phyloP scores from a whole-genome alignment of 1,139 yeast genomes.

The Yamadazyma buinensis region DNA sequence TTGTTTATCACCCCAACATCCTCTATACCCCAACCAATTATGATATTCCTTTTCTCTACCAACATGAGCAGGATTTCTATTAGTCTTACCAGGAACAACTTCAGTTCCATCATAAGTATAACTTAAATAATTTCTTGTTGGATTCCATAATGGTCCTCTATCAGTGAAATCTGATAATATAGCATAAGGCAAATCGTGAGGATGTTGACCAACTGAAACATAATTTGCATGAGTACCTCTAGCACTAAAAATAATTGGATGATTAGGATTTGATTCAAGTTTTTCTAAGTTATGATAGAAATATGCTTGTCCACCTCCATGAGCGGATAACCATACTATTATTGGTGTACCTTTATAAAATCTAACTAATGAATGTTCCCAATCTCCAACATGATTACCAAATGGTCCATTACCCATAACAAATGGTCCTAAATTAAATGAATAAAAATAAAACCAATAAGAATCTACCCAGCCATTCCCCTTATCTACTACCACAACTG shows the following conservation, averaged over 20 bases:
- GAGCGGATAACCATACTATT: conserved; percentile 98
- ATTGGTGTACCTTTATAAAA: conserved; percentile 78
- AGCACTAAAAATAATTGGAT: conserved; percentile 83
- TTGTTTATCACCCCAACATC: conserved; percentile 89
- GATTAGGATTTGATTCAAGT: conserved; percentile 41
- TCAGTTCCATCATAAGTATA: conserved; percentile 67
- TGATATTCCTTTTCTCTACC: conserved; percentile 66
- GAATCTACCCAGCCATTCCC: conserved; percentile 94
- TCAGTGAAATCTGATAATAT: conserved; percentile 92
- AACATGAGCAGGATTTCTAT: conserved; percentile 37
- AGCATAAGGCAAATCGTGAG: conserved; percentile 91
- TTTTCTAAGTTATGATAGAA: conserved; percentile 73
- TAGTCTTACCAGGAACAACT: conserved; percentile 37
- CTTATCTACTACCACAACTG: conserved; percentile 79
- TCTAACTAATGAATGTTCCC: conserved; percentile 93
- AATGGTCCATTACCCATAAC: conserved; percentile 98
- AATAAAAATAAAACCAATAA: conserved; percentile 93
- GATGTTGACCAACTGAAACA: conserved; percentile 93
- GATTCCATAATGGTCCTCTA: conserved; percentile 94
- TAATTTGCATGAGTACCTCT: conserved; percentile 97
- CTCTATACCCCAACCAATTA: conserved; percentile 75
- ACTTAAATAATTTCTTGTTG: conserved; percentile 72
- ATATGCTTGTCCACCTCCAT: conserved; percentile 95
- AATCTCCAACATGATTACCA: conserved; percentile 96
- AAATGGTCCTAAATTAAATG: conserved; percentile 91